Percentiles rank a stretch among this genome's conserved stretches.
These are phyloP conservation scores for Euphorbia pulcherrima DNA, from an alignment of 345 rosid species.

Conservation along the genomic window DNA sequence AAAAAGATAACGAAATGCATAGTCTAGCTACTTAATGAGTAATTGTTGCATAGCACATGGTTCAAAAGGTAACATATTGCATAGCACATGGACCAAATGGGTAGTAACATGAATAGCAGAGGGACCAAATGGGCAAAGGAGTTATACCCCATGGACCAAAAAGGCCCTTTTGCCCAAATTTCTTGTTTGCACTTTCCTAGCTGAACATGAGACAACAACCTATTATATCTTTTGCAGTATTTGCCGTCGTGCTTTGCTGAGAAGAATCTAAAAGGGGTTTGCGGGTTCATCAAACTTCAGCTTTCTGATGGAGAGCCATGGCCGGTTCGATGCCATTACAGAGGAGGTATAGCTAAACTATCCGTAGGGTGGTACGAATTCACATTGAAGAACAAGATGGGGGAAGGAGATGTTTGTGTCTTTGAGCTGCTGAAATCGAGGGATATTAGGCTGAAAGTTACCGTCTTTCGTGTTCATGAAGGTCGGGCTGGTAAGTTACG, in stretches of 20 bases:
- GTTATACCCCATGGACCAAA: too few species aligned
- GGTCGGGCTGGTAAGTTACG: slow-evolving; percentile 16
- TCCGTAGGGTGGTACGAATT: slow-evolving; percentile 95
- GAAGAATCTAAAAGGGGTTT: slow-evolving; percentile 70
- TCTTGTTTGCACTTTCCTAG: not conserved
- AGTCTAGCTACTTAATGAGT: too few species aligned
- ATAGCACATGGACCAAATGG: too few species aligned
- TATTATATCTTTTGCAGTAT: slow-evolving; percentile 45
- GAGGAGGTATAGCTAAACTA: slow-evolving; percentile 79
- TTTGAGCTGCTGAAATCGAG: slow-evolving; percentile 66
- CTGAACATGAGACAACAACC: not conserved
- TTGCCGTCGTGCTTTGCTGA: slow-evolving; percentile 86
- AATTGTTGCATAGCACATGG: too few species aligned
- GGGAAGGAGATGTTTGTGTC: slow-evolving; percentile 87
- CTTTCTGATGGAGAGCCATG: slow-evolving; percentile 70
- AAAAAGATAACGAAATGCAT: too few species aligned
- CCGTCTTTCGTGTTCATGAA: slow-evolving; percentile 57
- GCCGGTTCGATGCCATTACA: slow-evolving; percentile 86
- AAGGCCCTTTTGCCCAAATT: not conserved
- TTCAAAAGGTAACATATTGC: too few species aligned
- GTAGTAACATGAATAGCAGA: too few species aligned
- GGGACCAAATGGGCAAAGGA: too few species aligned
- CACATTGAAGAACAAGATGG: slow-evolving; percentile 69
- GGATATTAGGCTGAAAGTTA: slow-evolving; percentile 78
- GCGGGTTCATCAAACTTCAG: slow-evolving; percentile 78